Conservation (phyloP, 305 asterid genomes). For the Petunia hybrid region DNA sequence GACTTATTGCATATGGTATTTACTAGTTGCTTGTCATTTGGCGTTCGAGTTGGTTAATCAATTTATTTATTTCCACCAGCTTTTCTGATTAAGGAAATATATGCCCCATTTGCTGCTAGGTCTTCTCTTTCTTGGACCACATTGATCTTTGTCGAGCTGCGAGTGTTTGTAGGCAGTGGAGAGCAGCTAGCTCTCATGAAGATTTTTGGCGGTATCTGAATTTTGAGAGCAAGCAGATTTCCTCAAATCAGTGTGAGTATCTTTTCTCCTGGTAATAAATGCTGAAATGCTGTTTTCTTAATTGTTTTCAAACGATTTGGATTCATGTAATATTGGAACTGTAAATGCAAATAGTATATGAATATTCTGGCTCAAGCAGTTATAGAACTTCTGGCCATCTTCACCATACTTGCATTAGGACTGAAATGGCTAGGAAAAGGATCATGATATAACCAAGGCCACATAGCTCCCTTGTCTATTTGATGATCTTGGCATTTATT, state of each 20-base stretch:
- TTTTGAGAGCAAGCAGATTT: conserved; percentile 77
- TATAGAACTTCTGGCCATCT: background rate
- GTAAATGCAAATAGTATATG: background rate
- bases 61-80: background rate
- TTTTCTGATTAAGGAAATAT: background rate
- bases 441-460: background rate
- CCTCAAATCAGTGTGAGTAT: conserved; percentile 80
- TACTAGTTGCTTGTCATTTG: conserved; percentile 11
- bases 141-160: conserved; percentile 94
- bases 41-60: conserved; percentile 1
- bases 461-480: background rate
- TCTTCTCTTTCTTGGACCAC: conserved; percentile 86
- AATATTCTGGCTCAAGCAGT: background rate
- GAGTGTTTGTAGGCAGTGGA: conserved; percentile 95
- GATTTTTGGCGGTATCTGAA: conserved; percentile 95
- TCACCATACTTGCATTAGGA: background rate
- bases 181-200: conserved; percentile 94
- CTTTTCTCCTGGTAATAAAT: background rate
- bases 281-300: background rate
- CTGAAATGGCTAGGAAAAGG: background rate
- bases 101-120: conserved; percentile 53
- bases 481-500: background rate
- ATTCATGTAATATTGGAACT: background rate
- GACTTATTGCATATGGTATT: conserved; percentile 93
- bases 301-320: background rate